phyloP scores from a whole-genome alignment of 2,329 filamentous ascomycete species.

The Stemphylium vesicarium region DNA sequence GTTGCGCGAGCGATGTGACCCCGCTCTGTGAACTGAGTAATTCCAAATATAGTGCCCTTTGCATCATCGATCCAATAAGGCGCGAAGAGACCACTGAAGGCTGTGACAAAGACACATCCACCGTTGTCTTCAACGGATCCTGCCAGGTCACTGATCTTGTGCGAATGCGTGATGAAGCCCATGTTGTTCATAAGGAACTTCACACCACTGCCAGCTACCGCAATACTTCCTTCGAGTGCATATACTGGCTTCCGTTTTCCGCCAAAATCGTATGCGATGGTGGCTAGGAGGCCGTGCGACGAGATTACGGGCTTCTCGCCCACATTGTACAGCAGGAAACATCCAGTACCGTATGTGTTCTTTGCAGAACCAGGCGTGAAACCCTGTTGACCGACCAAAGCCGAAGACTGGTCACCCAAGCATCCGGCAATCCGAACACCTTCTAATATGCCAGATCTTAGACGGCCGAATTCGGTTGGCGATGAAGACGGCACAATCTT shows the following conservation, averaged over 20 bases:
- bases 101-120: conserved; percentile 84
- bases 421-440: conserved; percentile 81
- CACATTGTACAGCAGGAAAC: conserved; percentile 88
- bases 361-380: conserved; percentile 84
- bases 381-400: conserved; percentile 83
- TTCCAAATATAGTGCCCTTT: conserved; percentile 81
- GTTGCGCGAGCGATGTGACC: conserved; percentile 89
- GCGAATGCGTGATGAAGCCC: conserved; percentile 65
- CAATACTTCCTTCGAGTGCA: conserved; percentile 83
- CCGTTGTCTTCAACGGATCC: conserved; percentile 75
- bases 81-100: conserved; percentile 88
- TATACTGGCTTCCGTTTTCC: conserved; percentile 72
- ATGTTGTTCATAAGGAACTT: conserved; percentile 72
- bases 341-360: conserved; percentile 90
- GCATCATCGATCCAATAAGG: conserved; percentile 96
- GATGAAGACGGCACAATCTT: conserved; percentile 84
- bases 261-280: conserved; percentile 84
- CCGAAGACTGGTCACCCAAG: conserved; percentile 84
- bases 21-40: conserved; percentile 83
- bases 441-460: conserved; percentile 69
- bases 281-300: conserved; percentile 80
- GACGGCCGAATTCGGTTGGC: conserved; percentile 71
- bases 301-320: conserved; percentile 86
- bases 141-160: conserved; percentile 70
- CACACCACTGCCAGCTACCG: conserved; percentile 80